Percentiles rank a stretch among this genome's conserved stretches.
Conservation (phyloP, 208 protist species). For the Trypanosoma mega region DNA sequence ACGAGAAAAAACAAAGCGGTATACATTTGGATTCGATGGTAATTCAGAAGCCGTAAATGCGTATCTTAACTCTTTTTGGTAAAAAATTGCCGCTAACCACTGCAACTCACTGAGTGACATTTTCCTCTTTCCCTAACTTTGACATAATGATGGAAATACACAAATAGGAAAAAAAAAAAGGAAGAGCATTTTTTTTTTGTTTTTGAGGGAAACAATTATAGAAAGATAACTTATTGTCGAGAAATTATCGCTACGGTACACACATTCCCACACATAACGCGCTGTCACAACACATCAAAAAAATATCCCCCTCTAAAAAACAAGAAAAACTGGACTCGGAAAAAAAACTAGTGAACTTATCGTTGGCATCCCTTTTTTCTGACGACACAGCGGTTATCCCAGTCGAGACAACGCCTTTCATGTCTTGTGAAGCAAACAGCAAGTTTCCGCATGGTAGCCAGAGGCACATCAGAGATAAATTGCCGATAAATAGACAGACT, state of each 20-base stretch:
- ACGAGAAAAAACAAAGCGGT: slow-evolving; percentile 30
- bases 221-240: no score
- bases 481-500: slow-evolving; percentile 20
- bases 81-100: slow-evolving; percentile 18
- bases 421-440: slow-evolving; percentile 13
- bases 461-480: slow-evolving; percentile 18
- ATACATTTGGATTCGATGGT: slow-evolving; percentile 19
- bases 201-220: no score
- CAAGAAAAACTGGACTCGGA: slow-evolving; percentile 9
- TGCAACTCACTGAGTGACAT: slow-evolving; percentile 30
- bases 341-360: not conserved
- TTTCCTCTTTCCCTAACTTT: not conserved
- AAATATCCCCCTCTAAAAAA: not conserved
- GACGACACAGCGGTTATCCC: slow-evolving; percentile 10
- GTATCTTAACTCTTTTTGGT: slow-evolving; percentile 21
- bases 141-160: no score
- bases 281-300: slow-evolving; percentile 13
- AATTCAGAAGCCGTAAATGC: slow-evolving; percentile 27
- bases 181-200: no score
- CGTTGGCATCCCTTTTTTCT: no score
- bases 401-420: slow-evolving; percentile 24
- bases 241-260: no score
- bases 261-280: no score
- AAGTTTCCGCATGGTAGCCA: slow-evolving; percentile 13
- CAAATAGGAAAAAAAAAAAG: no score